phyloP scores from a whole-genome alignment of 2,329 filamentous ascomycete species.

The Monascus ruber region DNA sequence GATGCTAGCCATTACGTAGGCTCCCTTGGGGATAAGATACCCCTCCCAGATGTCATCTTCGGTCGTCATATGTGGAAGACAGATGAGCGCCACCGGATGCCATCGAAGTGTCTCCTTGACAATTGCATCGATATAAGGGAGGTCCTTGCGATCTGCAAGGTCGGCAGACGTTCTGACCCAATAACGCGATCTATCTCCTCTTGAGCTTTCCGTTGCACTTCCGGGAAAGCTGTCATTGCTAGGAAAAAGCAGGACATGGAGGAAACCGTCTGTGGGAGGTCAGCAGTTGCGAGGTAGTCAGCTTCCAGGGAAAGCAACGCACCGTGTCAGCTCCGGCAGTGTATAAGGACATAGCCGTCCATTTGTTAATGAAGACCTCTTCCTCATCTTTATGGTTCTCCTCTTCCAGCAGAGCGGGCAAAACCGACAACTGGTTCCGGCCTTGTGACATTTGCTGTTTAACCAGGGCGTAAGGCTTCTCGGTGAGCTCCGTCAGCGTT shows the following conservation, averaged over 20 bases:
- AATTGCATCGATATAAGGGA: slow-evolving; percentile 28
- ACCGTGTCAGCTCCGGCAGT: slow-evolving; percentile 33
- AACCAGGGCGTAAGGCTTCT: slow-evolving; percentile 35
- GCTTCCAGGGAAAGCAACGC: slow-evolving; percentile 8
- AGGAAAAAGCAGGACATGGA: slow-evolving; percentile 36
- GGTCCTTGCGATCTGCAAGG: slow-evolving; percentile 24
- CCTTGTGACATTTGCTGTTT: slow-evolving; percentile 27
- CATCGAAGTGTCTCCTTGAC: slow-evolving; percentile 29
- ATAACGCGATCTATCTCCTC: slow-evolving; percentile 29
- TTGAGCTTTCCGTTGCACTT: slow-evolving; percentile 41
- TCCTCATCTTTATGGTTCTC: slow-evolving; percentile 9
- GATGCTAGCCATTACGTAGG: slow-evolving; percentile 23
- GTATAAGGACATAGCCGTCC: slow-evolving; percentile 30
- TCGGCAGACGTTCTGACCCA: slow-evolving; percentile 20
- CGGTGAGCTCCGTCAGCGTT: slow-evolving; percentile 17
- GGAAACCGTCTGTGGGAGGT: slow-evolving; percentile 28
- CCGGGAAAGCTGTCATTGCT: slow-evolving; percentile 41
- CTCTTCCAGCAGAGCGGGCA: slow-evolving; percentile 29
- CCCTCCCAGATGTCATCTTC: slow-evolving; percentile 15
- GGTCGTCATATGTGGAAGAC: slow-evolving; percentile 17
- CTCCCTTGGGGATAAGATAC: slow-evolving; percentile 24
- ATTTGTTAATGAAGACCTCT: slow-evolving; percentile 20
- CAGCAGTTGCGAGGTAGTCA: slow-evolving; percentile 2
- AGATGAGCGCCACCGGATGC: slow-evolving; percentile 25
- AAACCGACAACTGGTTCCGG: slow-evolving; percentile 24